Evolutionary conservation across 441 rosid species (phyloP).

Genomic region (Viola pubescens): DNA sequence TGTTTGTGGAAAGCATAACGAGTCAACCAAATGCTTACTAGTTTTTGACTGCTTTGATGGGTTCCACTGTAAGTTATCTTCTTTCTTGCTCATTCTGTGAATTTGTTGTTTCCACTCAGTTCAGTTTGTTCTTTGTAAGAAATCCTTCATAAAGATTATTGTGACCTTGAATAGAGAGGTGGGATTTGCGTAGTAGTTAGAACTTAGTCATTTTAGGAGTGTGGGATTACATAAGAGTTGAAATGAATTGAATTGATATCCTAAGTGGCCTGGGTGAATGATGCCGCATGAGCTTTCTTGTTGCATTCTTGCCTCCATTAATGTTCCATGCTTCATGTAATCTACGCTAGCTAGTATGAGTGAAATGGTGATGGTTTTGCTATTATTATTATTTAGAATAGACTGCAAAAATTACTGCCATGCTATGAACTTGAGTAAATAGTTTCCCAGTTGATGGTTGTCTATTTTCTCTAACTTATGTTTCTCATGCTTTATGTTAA

Average conservation of each 20-base stretch:
- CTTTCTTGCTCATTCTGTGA: not conserved
- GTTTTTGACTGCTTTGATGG: conserved; percentile 22
- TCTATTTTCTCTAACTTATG: not conserved
- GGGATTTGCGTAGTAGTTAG: not conserved
- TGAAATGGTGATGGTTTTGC: not conserved
- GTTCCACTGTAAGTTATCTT: conserved; percentile 23
- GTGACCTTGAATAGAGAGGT: not conserved
- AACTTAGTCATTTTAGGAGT: not conserved
- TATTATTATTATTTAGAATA: not conserved
- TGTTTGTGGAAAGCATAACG: conserved; percentile 17
- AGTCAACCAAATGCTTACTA: conserved; percentile 12
- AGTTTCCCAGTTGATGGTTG: not conserved
- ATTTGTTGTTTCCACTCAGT: not conserved
- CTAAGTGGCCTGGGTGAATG: not conserved
- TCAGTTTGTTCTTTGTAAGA: not conserved
- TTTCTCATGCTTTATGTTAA: conserved; percentile 23
- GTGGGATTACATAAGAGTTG: not conserved
- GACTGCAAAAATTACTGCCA: not conserved
- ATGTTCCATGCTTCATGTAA: not conserved
- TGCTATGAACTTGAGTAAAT: not conserved
- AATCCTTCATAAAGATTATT: not conserved
- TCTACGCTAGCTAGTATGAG: not conserved
- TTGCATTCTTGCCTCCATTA: not conserved
- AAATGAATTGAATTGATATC: not conserved
- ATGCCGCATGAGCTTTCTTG: not conserved